Percentiles rank a stretch among this genome's conserved stretches.
Evolutionary conservation across 2,329 filamentous ascomycete species (phyloP).

Genomic region (Penicillium sclerotigenum): DNA sequence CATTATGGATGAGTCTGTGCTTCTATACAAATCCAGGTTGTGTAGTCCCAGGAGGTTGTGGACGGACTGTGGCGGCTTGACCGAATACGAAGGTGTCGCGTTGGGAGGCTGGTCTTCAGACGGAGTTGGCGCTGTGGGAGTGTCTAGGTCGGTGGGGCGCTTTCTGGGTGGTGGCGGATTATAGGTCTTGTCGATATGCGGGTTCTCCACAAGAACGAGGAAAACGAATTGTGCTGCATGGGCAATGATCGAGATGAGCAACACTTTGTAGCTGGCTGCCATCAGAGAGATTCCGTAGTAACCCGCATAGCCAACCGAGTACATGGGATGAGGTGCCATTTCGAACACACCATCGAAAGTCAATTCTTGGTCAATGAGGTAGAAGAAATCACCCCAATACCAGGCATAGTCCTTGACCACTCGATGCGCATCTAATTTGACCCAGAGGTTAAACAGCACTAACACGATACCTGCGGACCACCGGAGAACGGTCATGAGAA

Average conservation of each 20-base stretch:
- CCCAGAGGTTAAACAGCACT: slow-evolving; percentile 94
- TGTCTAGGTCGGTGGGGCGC: slow-evolving; percentile 37
- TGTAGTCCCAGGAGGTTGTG: slow-evolving; percentile 79
- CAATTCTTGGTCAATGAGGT: slow-evolving; percentile 93
- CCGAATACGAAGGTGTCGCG: slow-evolving; percentile 41
- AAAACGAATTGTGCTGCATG: slow-evolving; percentile 94
- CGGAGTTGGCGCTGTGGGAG: slow-evolving; percentile 32
- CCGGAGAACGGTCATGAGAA: slow-evolving; percentile 66
- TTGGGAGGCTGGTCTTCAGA: slow-evolving; percentile 38
- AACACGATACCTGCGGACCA: slow-evolving; percentile 76
- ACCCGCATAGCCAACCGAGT: slow-evolving; percentile 94
- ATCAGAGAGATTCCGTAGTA: slow-evolving; percentile 99
- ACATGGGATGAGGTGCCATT: slow-evolving; percentile 98
- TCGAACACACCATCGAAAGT: slow-evolving; percentile 99
- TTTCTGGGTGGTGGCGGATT: slow-evolving; percentile 77
- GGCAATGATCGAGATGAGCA: slow-evolving; percentile 93
- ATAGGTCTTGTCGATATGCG: slow-evolving; percentile 97
- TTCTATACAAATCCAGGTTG: slow-evolving; percentile 85
- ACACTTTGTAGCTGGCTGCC: slow-evolving; percentile 94
- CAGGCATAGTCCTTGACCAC: slow-evolving; percentile 99
- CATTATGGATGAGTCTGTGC: slow-evolving; percentile 77
- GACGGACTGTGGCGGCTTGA: slow-evolving; percentile 61
- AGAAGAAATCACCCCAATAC: slow-evolving; percentile 99
- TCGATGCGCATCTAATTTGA: slow-evolving; percentile 94
- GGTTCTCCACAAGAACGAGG: slow-evolving; percentile 86